Evolutionary conservation across 139 green algal species (phyloP), one percentile per base, ranked within the genome.

Genomic region (Chlorokybus atmophyticus): DNA sequence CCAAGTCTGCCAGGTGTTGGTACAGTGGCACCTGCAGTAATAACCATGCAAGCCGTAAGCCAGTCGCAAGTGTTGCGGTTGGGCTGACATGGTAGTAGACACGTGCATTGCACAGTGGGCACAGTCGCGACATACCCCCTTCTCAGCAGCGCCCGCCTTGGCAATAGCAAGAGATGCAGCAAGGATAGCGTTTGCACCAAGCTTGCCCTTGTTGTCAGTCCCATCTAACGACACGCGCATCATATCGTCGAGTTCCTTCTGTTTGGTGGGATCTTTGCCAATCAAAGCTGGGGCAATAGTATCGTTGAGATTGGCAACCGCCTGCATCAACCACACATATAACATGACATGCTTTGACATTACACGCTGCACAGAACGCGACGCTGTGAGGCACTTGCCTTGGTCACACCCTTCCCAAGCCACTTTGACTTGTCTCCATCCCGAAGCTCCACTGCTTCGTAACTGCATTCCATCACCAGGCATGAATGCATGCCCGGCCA

Each of bases 121-220:
- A n/a, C n/a, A n/a, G n/a, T n/a, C n/a, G n/a, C n/a, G n/a, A 47
- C 19, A 47, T 47, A 47, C 39, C 39, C 76, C 83, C 86, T 95
- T 95, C 75, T 95, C 85, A 19, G 78, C 91, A 38, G 92, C 92
- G 25, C 91, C 91, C 53, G 90, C 87, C 71, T 94, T 94, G 62
- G 66, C 80, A 0, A 93, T 74, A 10, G 92, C 91, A 64, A 98
- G 82, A 27, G 90, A 97, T 4, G 97, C 89, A 1, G 87, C 92
- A 51, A 99, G 79, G 68, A 99, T 97, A 48, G 91, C 92, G 69
- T 99, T 99, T 50, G 92, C 92, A 4, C 92, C 92, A 52, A 98
- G 76, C 75, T 92, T 93, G 61, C 71, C 83, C 51, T 99, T 97
- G 84, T 98, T 96, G 39, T 83, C 66, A 25, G 88, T 96, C 64